Evolutionary conservation across 2,329 filamentous ascomycete genomes (phyloP).

Genomic region (Didymella exigua): DNA sequence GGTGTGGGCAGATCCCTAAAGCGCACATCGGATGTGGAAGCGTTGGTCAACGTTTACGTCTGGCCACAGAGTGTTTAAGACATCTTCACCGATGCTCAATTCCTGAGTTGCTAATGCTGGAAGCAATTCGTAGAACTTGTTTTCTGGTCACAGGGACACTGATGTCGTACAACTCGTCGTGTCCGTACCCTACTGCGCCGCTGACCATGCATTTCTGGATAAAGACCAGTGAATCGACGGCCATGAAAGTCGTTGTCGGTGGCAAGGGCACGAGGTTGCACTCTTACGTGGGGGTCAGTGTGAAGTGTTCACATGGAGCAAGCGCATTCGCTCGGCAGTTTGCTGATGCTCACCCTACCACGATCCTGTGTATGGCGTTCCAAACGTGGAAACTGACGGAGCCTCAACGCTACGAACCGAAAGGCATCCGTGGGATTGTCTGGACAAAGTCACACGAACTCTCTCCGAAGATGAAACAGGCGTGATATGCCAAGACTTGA

Average conservation of each 20-base stretch:
- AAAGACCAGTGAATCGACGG: not conserved
- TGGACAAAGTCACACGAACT: not conserved
- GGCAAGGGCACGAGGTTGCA: not conserved
- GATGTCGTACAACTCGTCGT: conserved; percentile 3
- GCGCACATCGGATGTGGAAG: not conserved
- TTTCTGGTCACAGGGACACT: not conserved
- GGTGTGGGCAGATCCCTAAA: not conserved
- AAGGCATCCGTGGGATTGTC: not conserved
- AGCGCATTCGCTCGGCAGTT: conserved; percentile 1
- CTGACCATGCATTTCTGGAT: not conserved
- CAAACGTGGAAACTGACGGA: not conserved
- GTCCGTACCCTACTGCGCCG: not conserved
- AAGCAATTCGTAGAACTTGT: conserved; percentile 1
- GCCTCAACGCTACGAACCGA: conserved; percentile 9
- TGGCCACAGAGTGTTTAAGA: not conserved
- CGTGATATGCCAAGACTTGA: conserved; percentile 7
- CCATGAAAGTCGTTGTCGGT: not conserved
- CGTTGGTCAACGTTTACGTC: not conserved
- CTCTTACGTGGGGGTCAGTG: conserved; percentile 1
- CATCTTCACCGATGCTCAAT: not conserved
- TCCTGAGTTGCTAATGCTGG: not conserved
- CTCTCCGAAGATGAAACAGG: not conserved
- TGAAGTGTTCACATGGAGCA: not conserved
- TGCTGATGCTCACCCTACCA: conserved; percentile 4
- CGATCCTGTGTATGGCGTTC: not conserved